Base-by-base conservation (phyloP, 179 eudicot species). In the Silene vulgaris region DNA sequence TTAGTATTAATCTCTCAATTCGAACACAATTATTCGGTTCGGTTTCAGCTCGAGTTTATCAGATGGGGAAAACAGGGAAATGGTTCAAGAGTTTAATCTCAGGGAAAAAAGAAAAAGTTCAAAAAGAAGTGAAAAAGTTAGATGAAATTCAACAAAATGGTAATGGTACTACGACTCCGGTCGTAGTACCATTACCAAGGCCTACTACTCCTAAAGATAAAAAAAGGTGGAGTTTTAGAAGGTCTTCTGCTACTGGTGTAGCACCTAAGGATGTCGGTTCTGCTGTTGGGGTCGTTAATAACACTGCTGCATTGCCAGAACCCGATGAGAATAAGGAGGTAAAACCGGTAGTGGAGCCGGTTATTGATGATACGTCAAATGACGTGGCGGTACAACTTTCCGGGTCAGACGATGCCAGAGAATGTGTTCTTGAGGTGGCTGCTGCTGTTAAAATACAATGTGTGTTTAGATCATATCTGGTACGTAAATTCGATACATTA, bases 151-250 rank as follows among this genome's bases (percentile, higher is more conserved):
- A 69, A 5, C 9, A 19, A 7, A 74, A 65, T 11, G 40, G 50
- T 20, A 29, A 8, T 20, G 78, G 19, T 40, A 63, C 11, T 50
- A 52, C 88, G 0, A 84, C 92, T 3, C 86, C 91, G 1, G 71
- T 78, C 4, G 71, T 88, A 11, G 72, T 85, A 19, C 56, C 56
- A 11, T 72, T 79, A 57, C 84, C 83, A 0, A 74, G 82, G 19
- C 87, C 90, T 5, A 72, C 88, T 0, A 88, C 90, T 3, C 93
- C 98, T 0, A 93, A 88, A 74, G 98, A 93, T 78, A 93, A 91
- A 77, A 84, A 83, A 50, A 75, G 98, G 74, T 93, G 98, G 98
- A 91, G 97, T 78, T 93, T 93, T 74, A 84, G 98, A 8, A 75
- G 98, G 43, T 87, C 96, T 0, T 86, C 96, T 6, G 89, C 91